Evolutionary conservation across 176 grass and related monocot species (phyloP).

Genomic region (Stipa capillata): DNA sequence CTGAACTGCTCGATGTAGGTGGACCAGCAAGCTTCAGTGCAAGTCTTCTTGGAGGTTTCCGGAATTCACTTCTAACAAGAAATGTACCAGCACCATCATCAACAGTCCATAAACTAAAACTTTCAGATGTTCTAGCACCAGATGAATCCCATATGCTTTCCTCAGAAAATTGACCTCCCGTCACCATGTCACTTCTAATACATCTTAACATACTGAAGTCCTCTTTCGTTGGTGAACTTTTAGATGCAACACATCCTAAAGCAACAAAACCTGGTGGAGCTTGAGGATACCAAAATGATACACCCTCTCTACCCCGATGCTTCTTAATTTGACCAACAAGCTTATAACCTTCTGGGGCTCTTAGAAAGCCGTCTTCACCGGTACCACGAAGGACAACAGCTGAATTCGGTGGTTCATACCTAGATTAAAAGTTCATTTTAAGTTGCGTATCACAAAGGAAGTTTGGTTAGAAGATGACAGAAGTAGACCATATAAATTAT

Average conservation of each 20-base stretch:
- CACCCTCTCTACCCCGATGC: conserved; percentile 52
- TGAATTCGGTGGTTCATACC: conserved; percentile 93
- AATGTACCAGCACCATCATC: conserved; percentile 70
- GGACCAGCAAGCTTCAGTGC: conserved; percentile 62
- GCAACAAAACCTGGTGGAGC: conserved; percentile 87
- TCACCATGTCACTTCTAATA: conserved; percentile 90
- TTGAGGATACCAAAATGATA: conserved; percentile 87
- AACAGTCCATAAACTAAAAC: conserved; percentile 91
- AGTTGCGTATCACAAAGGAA: conserved; percentile 3
- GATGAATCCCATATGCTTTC: conserved; percentile 84
- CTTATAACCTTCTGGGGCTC: conserved; percentile 62
- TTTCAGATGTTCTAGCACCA: conserved; percentile 49
- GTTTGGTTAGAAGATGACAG: not conserved
- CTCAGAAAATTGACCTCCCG: conserved; percentile 72
- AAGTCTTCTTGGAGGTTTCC: conserved; percentile 77
- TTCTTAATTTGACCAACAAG: conserved; percentile 81
- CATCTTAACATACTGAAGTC: conserved; percentile 69
- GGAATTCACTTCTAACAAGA: conserved; percentile 84
- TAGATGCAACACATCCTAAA: conserved; percentile 86
- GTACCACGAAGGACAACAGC: conserved; percentile 68
- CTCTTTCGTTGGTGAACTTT: conserved; percentile 42
- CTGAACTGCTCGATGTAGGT: conserved; percentile 52
- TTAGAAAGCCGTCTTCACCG: conserved; percentile 68
- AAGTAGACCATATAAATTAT: conserved; percentile 12
- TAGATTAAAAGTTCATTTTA: conserved; percentile 29